These are phyloP conservation scores for Porcisia hertigi DNA, from an alignment of 208 protist genomes.

Conservation along the genomic window DNA sequence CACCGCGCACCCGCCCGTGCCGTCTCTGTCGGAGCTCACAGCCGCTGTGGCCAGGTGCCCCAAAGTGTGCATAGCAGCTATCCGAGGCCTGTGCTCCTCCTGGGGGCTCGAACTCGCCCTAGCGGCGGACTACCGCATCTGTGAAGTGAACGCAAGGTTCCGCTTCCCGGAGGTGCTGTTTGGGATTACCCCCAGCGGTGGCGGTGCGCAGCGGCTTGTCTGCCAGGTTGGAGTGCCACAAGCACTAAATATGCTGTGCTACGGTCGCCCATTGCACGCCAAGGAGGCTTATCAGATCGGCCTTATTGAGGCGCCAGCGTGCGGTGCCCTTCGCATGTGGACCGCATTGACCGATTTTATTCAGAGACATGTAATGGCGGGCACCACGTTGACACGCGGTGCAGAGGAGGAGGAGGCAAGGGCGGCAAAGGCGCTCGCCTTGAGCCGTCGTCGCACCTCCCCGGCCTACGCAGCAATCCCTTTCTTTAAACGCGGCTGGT, in stretches of 20 bases:
- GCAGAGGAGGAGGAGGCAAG: background rate
- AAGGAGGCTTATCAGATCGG: conserved; percentile 57
- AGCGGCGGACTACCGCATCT: conserved; percentile 68
- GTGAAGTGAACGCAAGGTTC: conserved; percentile 38
- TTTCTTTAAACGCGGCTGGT: conserved; percentile 36
- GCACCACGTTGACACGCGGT: background rate
- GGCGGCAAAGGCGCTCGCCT: conserved; percentile 8
- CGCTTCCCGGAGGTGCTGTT: conserved; percentile 69
- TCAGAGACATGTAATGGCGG: background rate
- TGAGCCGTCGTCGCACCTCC: conserved; percentile 19
- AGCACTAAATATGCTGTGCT: conserved; percentile 45
- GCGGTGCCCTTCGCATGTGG: conserved; percentile 13
- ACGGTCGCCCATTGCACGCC: conserved; percentile 36
- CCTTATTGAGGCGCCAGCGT: conserved; percentile 51
- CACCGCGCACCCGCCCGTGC: conserved; percentile 36
- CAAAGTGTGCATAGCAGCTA: conserved; percentile 76
- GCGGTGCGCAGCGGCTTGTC: conserved; percentile 77
- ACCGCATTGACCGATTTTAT: conserved; percentile 15
- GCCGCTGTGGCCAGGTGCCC: conserved; percentile 42
- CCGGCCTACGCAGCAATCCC: conserved; percentile 9
- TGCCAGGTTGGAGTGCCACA: conserved; percentile 62
- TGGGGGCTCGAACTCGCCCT: conserved; percentile 83
- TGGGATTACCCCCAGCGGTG: conserved; percentile 79
- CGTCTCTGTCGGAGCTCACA: conserved; percentile 54
- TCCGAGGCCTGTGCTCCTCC: conserved; percentile 68